Percentiles rank a stretch among this genome's conserved stretches.
Conservation (phyloP, 192 early-diverging fungal species). For the Linnemannia elongata region DNA sequence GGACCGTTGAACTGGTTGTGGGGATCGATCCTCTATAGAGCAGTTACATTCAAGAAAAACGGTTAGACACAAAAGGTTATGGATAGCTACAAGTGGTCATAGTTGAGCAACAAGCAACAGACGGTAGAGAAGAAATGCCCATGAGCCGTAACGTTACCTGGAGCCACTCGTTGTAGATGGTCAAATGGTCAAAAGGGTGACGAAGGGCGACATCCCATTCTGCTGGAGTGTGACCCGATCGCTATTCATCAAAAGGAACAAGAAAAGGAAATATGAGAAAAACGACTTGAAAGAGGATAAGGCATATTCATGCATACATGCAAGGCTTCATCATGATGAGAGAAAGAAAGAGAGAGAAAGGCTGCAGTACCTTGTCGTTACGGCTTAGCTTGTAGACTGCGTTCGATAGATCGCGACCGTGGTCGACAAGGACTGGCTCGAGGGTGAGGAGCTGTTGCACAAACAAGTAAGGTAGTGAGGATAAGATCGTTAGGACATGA, state of each 20-base stretch:
- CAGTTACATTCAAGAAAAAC: neutral
- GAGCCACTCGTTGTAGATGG: conserved; percentile 49
- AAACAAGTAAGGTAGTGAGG: neutral
- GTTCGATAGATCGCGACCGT: conserved; percentile 41
- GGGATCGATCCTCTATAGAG: conserved; percentile 34
- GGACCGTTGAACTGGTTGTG: conserved; percentile 5
- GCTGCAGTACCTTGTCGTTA: conserved; percentile 31
- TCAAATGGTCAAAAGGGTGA: conserved; percentile 48
- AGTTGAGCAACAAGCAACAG: neutral
- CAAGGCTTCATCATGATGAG: neutral
- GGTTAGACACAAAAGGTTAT: neutral
- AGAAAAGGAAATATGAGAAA: neutral
- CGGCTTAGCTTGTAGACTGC: conserved; percentile 46
- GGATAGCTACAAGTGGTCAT: too few species aligned
- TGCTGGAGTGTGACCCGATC: conserved; percentile 30
- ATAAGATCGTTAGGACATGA: neutral
- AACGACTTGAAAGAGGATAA: neutral
- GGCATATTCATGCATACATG: neutral
- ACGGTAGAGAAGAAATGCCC: neutral
- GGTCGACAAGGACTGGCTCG: conserved; percentile 43
- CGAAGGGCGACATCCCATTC: conserved; percentile 53
- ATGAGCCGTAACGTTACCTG: conserved; percentile 27
- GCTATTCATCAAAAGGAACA: conserved; percentile 4
- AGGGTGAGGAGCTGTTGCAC: conserved; percentile 21
- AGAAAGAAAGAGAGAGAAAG: neutral